Evolutionary conservation across 1,284 basidiomycete species (phyloP).

Genomic region (Boletus smithii): DNA sequence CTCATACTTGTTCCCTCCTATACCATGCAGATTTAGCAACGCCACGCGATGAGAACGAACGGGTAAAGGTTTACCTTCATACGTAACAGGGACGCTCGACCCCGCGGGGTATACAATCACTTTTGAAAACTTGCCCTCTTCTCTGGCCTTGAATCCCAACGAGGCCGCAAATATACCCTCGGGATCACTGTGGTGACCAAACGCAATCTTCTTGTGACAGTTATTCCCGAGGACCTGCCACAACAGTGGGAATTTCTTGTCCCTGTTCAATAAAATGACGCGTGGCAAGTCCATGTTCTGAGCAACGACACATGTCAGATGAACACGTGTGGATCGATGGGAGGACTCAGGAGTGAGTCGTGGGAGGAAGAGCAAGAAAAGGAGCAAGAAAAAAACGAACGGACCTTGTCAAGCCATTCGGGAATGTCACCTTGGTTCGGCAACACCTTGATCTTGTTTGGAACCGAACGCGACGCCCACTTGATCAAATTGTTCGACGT

Average conservation of each 20-base stretch:
- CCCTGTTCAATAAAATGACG: constrained; percentile 72
- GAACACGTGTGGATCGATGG: too few relatives aligned
- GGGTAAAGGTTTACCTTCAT: constrained; percentile 47
- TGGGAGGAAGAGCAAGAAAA: too few relatives aligned
- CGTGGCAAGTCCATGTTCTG: constrained; percentile 59
- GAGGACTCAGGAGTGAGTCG: too few relatives aligned
- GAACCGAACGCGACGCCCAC: constrained; percentile 74
- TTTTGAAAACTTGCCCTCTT: constrained; percentile 54
- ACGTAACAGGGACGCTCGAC: constrained; percentile 50
- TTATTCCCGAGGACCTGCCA: constrained; percentile 85
- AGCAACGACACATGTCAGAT: neutral
- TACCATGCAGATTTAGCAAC: neutral
- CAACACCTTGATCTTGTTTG: constrained; percentile 64
- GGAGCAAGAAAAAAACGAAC: constrained; percentile 16
- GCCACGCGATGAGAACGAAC: neutral
- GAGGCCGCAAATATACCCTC: constrained; percentile 54
- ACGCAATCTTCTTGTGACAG: constrained; percentile 61
- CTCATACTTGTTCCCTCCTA: constrained; percentile 64
- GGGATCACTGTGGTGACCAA: constrained; percentile 69
- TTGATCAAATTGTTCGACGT: constrained; percentile 73
- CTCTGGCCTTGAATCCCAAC: constrained; percentile 53
- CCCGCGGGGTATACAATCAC: constrained; percentile 64
- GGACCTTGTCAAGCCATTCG: constrained; percentile 61
- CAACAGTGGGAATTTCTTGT: constrained; percentile 74
- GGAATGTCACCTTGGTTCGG: constrained; percentile 55